A percentile compares a stretch with the other conserved stretches of the same genome.
phyloP scores from a whole-genome alignment of 2,329 filamentous ascomycete species.

The Didymella glomerata region DNA sequence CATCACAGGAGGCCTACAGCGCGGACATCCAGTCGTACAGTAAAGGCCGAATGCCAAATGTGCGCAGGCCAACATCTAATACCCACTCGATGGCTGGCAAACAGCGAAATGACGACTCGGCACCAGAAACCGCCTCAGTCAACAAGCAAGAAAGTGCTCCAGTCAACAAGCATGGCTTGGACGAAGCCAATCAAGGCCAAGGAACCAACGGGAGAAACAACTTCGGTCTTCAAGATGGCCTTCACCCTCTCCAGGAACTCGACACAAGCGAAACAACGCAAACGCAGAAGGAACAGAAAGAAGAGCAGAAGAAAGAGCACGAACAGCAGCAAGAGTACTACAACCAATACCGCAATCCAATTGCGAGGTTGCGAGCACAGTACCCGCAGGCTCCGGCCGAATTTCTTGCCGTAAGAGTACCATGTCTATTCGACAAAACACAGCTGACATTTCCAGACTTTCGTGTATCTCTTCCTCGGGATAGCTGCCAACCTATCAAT shows the following conservation, averaged over 20 bases:
- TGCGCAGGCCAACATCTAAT: slow-evolving; percentile 20
- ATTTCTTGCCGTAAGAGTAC: slow-evolving; percentile 55
- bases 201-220: slow-evolving; percentile 27
- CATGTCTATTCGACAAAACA: slow-evolving; percentile 16
- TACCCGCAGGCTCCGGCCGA: slow-evolving; percentile 64
- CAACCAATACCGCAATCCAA: slow-evolving; percentile 60
- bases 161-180: slow-evolving; percentile 35
- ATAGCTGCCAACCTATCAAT: slow-evolving; percentile 61
- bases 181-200: slow-evolving; percentile 22
- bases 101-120: slow-evolving; percentile 15
- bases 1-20: neutral
- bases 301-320: slow-evolving; percentile 53
- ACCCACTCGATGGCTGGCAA: slow-evolving; percentile 17
- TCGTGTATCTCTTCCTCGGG: slow-evolving; percentile 53
- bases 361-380: slow-evolving; percentile 61
- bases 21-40: slow-evolving; percentile 26
- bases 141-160: slow-evolving; percentile 38
- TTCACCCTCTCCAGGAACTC: slow-evolving; percentile 49
- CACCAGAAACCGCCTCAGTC: slow-evolving; percentile 30
- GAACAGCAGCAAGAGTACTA: slow-evolving; percentile 57
- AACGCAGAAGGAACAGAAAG: slow-evolving; percentile 49
- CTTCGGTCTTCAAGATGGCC: slow-evolving; percentile 57
- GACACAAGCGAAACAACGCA: slow-evolving; percentile 38
- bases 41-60: slow-evolving; percentile 26
- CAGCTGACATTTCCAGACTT: slow-evolving; percentile 40